Conservation (phyloP, 768 basidiomycete genomes). For the Calocybe cyanea region DNA sequence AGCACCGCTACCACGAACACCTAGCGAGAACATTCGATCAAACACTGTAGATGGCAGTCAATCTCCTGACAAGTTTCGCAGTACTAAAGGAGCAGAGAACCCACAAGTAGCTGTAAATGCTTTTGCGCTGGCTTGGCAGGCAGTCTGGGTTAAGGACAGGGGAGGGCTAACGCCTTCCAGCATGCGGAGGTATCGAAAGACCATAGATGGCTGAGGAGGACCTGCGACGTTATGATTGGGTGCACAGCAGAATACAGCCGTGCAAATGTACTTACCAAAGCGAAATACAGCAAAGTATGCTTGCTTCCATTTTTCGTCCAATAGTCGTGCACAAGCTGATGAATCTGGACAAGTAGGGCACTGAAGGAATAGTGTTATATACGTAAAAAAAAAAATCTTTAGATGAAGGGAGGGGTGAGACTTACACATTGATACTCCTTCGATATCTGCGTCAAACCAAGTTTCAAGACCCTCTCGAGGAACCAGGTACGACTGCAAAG, state of each 20-base stretch:
- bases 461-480: constrained; percentile 88
- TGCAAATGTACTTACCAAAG: constrained; percentile 52
- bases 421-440: constrained; percentile 94
- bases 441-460: constrained; percentile 80
- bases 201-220: constrained; percentile 88
- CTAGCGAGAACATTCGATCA: constrained; percentile 86
- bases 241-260: not conserved
- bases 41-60: constrained; percentile 52
- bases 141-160: constrained; percentile 78
- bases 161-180: constrained; percentile 91
- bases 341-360: constrained; percentile 84
- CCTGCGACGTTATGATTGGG: constrained; percentile 34
- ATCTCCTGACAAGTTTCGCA: constrained; percentile 1
- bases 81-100: constrained; percentile 18
- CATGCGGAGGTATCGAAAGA: constrained; percentile 86
- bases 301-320: constrained; percentile 93
- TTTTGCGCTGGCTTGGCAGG: constrained; percentile 87
- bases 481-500: constrained; percentile 82
- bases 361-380: constrained; percentile 32
- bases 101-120: constrained; percentile 82
- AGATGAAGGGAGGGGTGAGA: constrained; percentile 10
- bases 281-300: constrained; percentile 85
- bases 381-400: not conserved
- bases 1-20: constrained; percentile 72
- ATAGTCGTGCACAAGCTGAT: constrained; percentile 67